These are phyloP conservation scores for Mycena leptocephala DNA, from an alignment of 768 basidiomycete species.

Conservation along the genomic window DNA sequence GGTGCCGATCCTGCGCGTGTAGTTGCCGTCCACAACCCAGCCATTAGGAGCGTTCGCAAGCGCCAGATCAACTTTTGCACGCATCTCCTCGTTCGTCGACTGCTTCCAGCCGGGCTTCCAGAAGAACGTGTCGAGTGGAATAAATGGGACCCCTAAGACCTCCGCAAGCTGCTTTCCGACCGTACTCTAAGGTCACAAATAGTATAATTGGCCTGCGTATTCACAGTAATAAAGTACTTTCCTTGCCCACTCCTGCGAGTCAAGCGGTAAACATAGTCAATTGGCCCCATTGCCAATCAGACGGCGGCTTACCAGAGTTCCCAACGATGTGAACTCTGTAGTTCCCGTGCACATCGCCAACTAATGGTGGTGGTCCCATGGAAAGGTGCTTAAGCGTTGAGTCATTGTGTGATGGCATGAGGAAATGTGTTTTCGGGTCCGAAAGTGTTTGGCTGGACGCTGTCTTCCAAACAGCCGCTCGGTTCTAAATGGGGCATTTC, in stretches of 20 bases:
- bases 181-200: constrained; percentile 52
- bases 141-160: constrained; percentile 53
- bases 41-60: constrained; percentile 53
- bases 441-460: not conserved
- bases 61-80: constrained; percentile 43
- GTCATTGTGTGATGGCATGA: not conserved
- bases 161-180: constrained; percentile 53
- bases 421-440: not conserved
- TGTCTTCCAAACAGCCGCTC: not conserved
- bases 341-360: constrained; percentile 62
- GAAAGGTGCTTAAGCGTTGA: not conserved
- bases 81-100: constrained; percentile 40
- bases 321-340: constrained; percentile 67
- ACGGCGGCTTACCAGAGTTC: constrained; percentile 62
- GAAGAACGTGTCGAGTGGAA: constrained; percentile 54
- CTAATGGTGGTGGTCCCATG: constrained; percentile 46
- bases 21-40: constrained; percentile 73
- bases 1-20: constrained; percentile 44
- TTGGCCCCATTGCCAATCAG: not conserved
- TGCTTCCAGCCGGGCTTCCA: constrained; percentile 57
- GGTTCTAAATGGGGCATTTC: too few relatives aligned
- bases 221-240: constrained; percentile 31
- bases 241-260: constrained; percentile 58
- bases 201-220: too few relatives aligned
- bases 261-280: not conserved